These are phyloP conservation scores for Micromonas pusilla DNA, from an alignment of 139 green algal genomes.

Conservation along the genomic window DNA sequence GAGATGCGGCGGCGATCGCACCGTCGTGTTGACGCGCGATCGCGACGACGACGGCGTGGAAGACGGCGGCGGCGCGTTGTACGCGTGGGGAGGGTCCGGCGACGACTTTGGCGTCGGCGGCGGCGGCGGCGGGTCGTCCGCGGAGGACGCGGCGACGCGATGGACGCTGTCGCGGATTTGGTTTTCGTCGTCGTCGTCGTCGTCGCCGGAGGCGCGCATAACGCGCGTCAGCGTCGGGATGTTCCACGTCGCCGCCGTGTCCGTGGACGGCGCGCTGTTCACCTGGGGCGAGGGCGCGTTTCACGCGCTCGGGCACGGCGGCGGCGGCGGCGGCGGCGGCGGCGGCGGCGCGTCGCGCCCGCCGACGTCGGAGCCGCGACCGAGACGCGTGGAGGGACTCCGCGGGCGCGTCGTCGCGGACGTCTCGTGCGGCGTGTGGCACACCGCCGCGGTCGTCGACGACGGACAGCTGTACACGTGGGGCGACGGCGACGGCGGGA, in stretches of 20 bases:
- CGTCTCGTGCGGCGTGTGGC: constrained; percentile 82
- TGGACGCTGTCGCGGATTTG: too few species aligned
- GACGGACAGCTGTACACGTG: constrained; percentile 2
- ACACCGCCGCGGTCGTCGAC: constrained; percentile 72
- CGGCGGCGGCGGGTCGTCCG: too few species aligned
- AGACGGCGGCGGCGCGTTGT: neutral
- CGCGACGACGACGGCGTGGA: neutral
- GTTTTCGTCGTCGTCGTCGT: neutral
- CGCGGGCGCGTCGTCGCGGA: constrained; percentile 38
- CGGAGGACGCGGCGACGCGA: too few species aligned
- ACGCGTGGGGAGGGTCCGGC: constrained; percentile 23
- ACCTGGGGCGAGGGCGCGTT: constrained; percentile 89
- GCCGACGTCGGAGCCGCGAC: too few species aligned
- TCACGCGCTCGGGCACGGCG: constrained; percentile 72
- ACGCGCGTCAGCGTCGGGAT: constrained; percentile 69
- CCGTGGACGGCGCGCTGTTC: constrained; percentile 60
- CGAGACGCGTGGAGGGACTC: constrained; percentile 45
- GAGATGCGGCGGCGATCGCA: too few species aligned
- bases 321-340: too few species aligned
- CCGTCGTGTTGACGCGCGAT: too few species aligned
- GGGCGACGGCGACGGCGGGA: neutral
- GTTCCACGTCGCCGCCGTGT: constrained; percentile 69
- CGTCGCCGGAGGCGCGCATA: neutral
- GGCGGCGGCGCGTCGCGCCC: too few species aligned
- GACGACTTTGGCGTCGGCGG: neutral